Percentiles rank a stretch among this genome's conserved stretches.
Evolutionary conservation across 202 grass and related monocot genomes (phyloP).

Genomic region (Miscanthus sacchariflorus): DNA sequence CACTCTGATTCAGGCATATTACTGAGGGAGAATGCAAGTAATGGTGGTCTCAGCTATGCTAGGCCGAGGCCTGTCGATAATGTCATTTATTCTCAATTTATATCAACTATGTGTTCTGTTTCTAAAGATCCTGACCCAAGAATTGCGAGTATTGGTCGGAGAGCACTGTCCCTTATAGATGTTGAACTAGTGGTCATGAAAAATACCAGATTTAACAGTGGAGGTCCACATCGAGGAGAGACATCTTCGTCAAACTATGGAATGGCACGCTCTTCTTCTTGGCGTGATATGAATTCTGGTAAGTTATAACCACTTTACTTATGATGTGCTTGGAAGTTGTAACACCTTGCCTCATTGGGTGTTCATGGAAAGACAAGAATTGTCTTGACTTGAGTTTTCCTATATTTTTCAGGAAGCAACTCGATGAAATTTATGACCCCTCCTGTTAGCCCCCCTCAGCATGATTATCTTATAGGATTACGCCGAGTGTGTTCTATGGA

Average conservation of each 20-base stretch:
- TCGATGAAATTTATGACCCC: slow-evolving; percentile 85
- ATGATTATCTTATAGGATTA: slow-evolving; percentile 82
- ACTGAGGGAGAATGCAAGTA: slow-evolving; percentile 73
- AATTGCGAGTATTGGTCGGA: slow-evolving; percentile 71
- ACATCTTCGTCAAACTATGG: slow-evolving; percentile 73
- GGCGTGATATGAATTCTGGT: slow-evolving; percentile 97
- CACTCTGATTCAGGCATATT: slow-evolving; percentile 88
- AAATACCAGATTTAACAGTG: slow-evolving; percentile 76
- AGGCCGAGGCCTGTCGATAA: slow-evolving; percentile 65
- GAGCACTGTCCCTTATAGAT: slow-evolving; percentile 82
- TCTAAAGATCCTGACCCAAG: slow-evolving; percentile 91
- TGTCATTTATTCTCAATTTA: slow-evolving; percentile 80
- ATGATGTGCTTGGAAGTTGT: slow-evolving; percentile 13
- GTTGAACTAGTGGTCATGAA: slow-evolving; percentile 87
- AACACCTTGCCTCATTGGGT: background rate
- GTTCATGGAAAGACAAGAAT: background rate
- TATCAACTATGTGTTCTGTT: slow-evolving; percentile 76
- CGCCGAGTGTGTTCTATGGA: slow-evolving; percentile 93
- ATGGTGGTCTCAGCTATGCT: slow-evolving; percentile 68
- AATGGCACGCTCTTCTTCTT: slow-evolving; percentile 93
- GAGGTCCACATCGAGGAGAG: slow-evolving; percentile 65
- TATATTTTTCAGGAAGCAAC: slow-evolving; percentile 68
- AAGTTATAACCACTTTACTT: slow-evolving; percentile 36
- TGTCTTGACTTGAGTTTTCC: slow-evolving; percentile 23
- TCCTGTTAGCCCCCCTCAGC: slow-evolving; percentile 94